Percentiles rank a stretch among this genome's conserved stretches.
Conservation (phyloP, 1,139 yeast species). For the Yarrowia galli region DNA sequence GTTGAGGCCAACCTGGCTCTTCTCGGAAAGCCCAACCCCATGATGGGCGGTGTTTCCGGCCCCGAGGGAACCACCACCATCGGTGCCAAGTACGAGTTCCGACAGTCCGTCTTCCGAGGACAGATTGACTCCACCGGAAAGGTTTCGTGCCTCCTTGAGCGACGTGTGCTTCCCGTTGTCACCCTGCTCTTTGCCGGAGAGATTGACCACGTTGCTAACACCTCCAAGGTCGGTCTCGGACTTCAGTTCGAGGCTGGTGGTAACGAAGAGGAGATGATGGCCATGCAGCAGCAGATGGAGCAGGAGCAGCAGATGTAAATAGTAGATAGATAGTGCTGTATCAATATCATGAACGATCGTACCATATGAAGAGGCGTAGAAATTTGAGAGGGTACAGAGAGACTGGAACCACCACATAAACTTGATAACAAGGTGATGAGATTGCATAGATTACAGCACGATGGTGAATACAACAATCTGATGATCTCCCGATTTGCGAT, state of each 20-base stretch:
- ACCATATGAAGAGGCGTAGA: background rate
- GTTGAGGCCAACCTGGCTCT: constrained; percentile 88
- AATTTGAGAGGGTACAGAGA: too few species aligned
- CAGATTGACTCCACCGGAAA: constrained; percentile 92
- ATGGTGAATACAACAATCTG: too few species aligned
- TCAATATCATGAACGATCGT: constrained; percentile 19
- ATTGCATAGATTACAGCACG: background rate
- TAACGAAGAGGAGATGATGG: constrained; percentile 66
- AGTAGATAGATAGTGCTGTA: constrained; percentile 36
- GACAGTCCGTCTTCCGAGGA: constrained; percentile 95
- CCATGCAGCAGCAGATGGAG: constrained; percentile 19
- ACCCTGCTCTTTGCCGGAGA: constrained; percentile 92
- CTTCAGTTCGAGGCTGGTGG: constrained; percentile 96
- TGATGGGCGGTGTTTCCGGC: constrained; percentile 83
- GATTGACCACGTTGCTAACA: constrained; percentile 85
- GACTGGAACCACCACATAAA: too few species aligned
- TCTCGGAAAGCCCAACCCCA: constrained; percentile 76
- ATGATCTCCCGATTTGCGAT: too few species aligned
- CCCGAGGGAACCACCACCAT: constrained; percentile 91
- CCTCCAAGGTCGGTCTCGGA: constrained; percentile 90
- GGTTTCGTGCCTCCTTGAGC: constrained; percentile 89
- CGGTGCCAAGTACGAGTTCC: constrained; percentile 98
- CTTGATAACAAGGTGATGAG: background rate
- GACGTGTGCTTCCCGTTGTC: constrained; percentile 90
- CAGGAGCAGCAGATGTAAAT: constrained; percentile 38